Conservation (phyloP, 1,284 basidiomycete genomes). For the Termitomyces sp. region DNA sequence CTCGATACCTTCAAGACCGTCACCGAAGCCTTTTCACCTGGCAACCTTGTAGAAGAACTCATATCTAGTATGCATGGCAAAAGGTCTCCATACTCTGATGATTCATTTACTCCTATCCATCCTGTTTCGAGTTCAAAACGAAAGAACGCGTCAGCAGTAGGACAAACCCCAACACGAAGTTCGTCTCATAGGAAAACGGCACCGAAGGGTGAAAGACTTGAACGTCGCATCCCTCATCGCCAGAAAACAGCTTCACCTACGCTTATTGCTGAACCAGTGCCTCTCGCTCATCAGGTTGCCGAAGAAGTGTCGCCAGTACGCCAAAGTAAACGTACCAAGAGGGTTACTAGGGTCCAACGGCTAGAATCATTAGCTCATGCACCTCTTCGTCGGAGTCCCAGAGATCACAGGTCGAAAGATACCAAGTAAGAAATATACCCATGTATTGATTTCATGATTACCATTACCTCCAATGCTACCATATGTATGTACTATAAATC, state of each 20-base stretch:
- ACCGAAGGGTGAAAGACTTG: not conserved
- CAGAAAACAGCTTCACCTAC: not conserved
- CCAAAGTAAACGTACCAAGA: not conserved
- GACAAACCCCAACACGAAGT: not conserved
- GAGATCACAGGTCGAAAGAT: not conserved
- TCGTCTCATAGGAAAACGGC: not conserved
- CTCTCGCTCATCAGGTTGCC: not conserved
- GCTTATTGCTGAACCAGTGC: too few relatives aligned
- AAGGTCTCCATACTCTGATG: not conserved
- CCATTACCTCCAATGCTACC: too few relatives aligned
- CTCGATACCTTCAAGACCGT: not conserved
- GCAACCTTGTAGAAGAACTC: not conserved
- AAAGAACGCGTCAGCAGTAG: not conserved
- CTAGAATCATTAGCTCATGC: not conserved
- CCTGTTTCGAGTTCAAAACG: not conserved
- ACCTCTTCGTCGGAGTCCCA: not conserved
- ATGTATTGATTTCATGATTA: too few relatives aligned
- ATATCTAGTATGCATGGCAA: conserved; percentile 1
- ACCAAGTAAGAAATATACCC: too few relatives aligned
- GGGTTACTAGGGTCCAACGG: not conserved
- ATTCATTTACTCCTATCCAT: not conserved
- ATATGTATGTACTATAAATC: too few relatives aligned
- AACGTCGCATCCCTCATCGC: not conserved
- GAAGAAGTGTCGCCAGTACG: not conserved
- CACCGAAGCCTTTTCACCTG: not conserved